Evolutionary conservation across 495 filamentous ascomycete genomes (phyloP), one percentile per base, ranked within the genome.

Genomic region (Daldinia decipiens): DNA sequence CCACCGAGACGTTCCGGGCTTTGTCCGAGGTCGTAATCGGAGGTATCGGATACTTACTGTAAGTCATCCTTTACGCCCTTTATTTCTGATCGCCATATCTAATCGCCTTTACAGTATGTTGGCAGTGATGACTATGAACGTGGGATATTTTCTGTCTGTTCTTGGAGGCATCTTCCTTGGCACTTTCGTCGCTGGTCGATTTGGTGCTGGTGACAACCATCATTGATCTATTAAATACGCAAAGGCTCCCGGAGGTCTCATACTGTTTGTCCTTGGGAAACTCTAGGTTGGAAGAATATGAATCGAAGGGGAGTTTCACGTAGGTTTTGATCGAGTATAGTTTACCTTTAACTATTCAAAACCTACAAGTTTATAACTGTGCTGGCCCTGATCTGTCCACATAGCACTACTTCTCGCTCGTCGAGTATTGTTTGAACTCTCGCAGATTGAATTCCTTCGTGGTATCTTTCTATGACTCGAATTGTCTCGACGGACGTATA

Each of bases 41-140:
- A 2, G 93, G 89, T 4, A 82, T 95, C 31, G 89, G 87, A 1
- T 96, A 95, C 79, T 77, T 96, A 24, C 84, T 95, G 93, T 95
- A 83, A 82, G 92, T 56, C 9, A 39, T 24, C 38, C 11, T 17
- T 34, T 21, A 8, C 55, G 1, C 26, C 13, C 26, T 17, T 1
- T 4, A 11, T 21, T 17, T 65, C 1, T 1, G 26, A 12, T 9
- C n/a, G 8, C 9, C 27, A 5, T 4, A 11, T 50, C 43, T 11
- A 24, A 57, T 59, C 0, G 54, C 34, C 31, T 0, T 19, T 12
- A 15, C 72, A 96, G 93, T 17, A 97, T 97, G 93, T 79, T 97
- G 75, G 92, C 91, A 6, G 90, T 95, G 50, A 97, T 97, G 93
- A 95, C 93, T 8, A 85, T 93, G 85, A 97, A 97, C 72, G 86